These are phyloP conservation scores for Sordaria brevicollis DNA, from an alignment of 495 filamentous ascomycete species.

Conservation along the genomic window DNA sequence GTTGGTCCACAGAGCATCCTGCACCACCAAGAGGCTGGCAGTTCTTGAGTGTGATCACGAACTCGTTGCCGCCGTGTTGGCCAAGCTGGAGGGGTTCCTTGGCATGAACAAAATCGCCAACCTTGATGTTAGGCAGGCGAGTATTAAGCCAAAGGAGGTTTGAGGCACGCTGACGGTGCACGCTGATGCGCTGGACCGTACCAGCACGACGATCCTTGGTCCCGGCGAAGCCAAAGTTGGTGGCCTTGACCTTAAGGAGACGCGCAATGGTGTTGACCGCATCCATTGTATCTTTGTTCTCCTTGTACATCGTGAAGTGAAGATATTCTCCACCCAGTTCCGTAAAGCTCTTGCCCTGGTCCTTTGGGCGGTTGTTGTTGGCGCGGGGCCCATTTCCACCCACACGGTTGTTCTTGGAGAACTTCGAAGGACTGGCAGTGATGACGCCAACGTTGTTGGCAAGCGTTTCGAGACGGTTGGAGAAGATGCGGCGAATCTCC, in stretches of 20 bases:
- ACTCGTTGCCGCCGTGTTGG: constrained; percentile 80
- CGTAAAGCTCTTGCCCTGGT: constrained; percentile 11
- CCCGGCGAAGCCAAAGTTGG: constrained; percentile 73
- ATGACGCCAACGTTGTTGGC: constrained; percentile 20
- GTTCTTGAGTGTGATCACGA: constrained; percentile 79
- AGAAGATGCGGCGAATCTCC: constrained; percentile 38
- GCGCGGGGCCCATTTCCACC: constrained; percentile 12
- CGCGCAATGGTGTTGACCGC: constrained; percentile 62
- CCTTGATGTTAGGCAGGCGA: constrained; percentile 47
- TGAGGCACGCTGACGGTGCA: constrained; percentile 52
- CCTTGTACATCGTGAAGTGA: constrained; percentile 93
- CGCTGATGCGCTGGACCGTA: constrained; percentile 76
- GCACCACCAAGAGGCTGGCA: constrained; percentile 52
- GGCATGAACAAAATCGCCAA: constrained; percentile 73
- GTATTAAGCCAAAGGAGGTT: constrained; percentile 53
- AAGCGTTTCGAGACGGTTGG: constrained; percentile 17
- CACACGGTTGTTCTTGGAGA: constrained; percentile 19
- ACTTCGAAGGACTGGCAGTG: constrained; percentile 22
- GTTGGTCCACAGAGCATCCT: constrained; percentile 24
- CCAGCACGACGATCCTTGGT: constrained; percentile 90
- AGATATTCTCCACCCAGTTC: constrained; percentile 64
- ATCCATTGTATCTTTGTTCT: constrained; percentile 98
- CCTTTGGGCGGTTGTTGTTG: constrained; percentile 15
- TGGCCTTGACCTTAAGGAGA: constrained; percentile 54
- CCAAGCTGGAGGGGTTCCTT: constrained; percentile 65